Evolutionary conservation across 2,329 filamentous ascomycete species (phyloP), one percentile per base, ranked within the genome.

Genomic region (Ophiocordyceps robertsii): DNA sequence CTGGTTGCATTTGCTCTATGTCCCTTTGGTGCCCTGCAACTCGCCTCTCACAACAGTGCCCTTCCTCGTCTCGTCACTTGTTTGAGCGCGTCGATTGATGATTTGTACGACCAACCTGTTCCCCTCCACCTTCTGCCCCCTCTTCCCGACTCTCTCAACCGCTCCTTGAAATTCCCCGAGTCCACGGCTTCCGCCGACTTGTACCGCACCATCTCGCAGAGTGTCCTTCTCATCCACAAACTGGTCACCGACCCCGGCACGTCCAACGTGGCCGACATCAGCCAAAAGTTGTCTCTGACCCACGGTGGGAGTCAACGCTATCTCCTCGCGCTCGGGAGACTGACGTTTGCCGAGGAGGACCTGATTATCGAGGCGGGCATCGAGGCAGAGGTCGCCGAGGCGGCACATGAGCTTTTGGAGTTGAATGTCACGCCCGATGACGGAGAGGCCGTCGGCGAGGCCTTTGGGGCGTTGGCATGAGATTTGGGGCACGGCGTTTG

Each of bases 321-420:
- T 53, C 67, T 93, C 1, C 75, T 95, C 10, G 78, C 79, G 2
- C 66, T 98, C 37, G 88, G 86, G 0, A 67, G 90, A 36, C 65
- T 96, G n/a, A 87, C 85, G 0, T 95, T 95, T 58, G 81, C 78
- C 6, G 77, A 80, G 40, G 86, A 94, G 47, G 82, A 86, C 29
- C 61, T 84, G 9, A 73, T 92, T 11, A 70, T 93, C 27, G 88
- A 95, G 60, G 68, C 70, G 2, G 81, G 81, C 0, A 82, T 94
- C 42, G 82, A 84, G 31, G 75, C 82, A 27, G 84, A 86, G 48
- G 85, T 87, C 1, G 76, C 82, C 1, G 84, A 90, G 48, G 79
- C 82, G 60, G 90, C 92, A 4, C 81, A 90, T 51, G 78, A 84
- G 54, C 67, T 98, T 47, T 61, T 96, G 33, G 87, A 95, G 57